Base-by-base conservation (phyloP, 1,139 yeast species). In the Geotrichum bryndzae region DNA sequence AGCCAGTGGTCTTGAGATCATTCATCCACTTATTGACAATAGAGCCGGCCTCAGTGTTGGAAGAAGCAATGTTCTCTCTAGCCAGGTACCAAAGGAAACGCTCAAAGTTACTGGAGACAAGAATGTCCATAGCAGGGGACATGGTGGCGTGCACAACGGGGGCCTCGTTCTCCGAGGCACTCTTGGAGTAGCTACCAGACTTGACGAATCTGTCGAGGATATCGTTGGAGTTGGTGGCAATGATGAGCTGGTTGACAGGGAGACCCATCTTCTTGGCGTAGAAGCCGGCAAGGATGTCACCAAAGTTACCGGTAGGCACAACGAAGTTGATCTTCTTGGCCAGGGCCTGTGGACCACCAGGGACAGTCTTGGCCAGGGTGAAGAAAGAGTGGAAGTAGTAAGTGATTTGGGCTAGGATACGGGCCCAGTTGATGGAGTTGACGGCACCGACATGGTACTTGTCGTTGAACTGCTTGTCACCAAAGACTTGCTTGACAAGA, bases 41-140 rank as follows among this genome's bases (percentile, higher is more conserved):
- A 61, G 79, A 75, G 65, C 98, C 98, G 22, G 99, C 96, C 73
- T 85, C 84, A 54, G 77, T 76, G 68, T 87, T 88, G 65, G 82
- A 79, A 25, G 76, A 74, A 33, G 83, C 80, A 51, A 85, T 80
- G 65, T 82, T 82, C 68, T 87, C 88, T 73, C 94, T 85, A 31
- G 92, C 89, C 72, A 91, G 83, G 73, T 90, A 91, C 99, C 99
- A 94, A 68, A 94, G 81, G 72, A 92, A 84, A 76, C 99, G 87
- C 80, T 94, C 99, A 72, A 94, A 94, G 76, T 94, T 94, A 41
- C 96, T 89, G 13, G 97, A 91, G 64, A 94, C 90, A 69, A 90
- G 83, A 69, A 94, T 94, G 74, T 94, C 99, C 99, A 94, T 94
- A 46, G 99, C 99, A 66, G 99, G 99, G 1, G 97, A 90, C 69